A percentile compares a stretch with the other conserved stretches of the same genome.
phyloP scores from a whole-genome alignment of 177 flowering plant genomes.

The Vitis hybrid region DNA sequence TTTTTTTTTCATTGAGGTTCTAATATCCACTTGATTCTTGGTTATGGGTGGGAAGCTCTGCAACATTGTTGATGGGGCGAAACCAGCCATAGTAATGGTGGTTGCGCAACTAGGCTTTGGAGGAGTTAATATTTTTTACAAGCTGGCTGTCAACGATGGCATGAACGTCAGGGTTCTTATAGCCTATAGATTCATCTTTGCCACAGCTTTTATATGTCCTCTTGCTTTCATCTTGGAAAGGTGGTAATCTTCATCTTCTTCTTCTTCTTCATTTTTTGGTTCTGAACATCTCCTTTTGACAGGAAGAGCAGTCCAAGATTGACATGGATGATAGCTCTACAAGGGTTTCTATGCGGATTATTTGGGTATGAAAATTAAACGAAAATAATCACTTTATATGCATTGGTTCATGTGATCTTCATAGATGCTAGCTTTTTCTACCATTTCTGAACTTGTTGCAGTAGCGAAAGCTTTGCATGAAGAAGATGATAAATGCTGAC shows the following conservation, averaged over 20 bases:
- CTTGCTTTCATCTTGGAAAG: conserved; percentile 24
- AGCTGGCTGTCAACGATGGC: conserved; percentile 26
- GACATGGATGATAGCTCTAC: conserved; percentile 40
- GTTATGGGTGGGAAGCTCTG: too few relatives aligned
- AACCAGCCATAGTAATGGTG: conserved; percentile 18
- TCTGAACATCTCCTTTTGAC: conserved; percentile 1
- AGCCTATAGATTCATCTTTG: conserved; percentile 21
- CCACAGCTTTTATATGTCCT: conserved; percentile 22
- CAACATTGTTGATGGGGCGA: conserved; percentile 2
- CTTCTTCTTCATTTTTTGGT: neutral
- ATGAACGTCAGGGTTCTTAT: conserved; percentile 24
- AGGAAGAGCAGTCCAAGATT: conserved; percentile 58
- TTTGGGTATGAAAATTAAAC: conserved; percentile 41
- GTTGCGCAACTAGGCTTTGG: conserved; percentile 9
- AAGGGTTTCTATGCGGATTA: conserved; percentile 44
- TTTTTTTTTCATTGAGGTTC: too few relatives aligned
- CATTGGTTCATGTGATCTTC: too few relatives aligned
- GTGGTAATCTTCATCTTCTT: neutral
- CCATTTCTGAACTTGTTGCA: too few relatives aligned
- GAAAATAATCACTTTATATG: too few relatives aligned
- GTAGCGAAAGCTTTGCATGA: too few relatives aligned
- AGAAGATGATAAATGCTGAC: too few relatives aligned
- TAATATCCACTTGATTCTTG: too few relatives aligned
- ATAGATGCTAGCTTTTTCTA: neutral
- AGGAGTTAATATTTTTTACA: conserved; percentile 24